These are phyloP conservation scores for Cetraspora pellucida DNA, from an alignment of 192 early-diverging fungal species.

Conservation along the genomic window DNA sequence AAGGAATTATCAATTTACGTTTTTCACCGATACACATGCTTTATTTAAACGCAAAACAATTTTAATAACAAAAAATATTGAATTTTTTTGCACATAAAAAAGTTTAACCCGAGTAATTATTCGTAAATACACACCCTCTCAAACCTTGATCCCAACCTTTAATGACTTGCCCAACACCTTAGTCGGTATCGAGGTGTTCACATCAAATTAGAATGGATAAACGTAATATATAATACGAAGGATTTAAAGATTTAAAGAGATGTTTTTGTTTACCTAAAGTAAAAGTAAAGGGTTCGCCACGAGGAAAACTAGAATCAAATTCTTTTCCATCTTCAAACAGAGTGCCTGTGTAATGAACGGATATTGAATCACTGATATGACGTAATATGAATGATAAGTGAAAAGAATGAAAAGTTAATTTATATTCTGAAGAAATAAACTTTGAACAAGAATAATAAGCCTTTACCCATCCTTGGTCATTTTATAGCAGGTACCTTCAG, in stretches of 20 bases:
- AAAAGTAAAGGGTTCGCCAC: conserved; percentile 71
- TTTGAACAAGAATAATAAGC: neutral
- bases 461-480: conserved; percentile 26
- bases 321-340: conserved; percentile 62
- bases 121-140: conserved; percentile 39
- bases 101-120: neutral
- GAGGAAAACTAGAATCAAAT: conserved; percentile 74
- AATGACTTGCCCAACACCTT: conserved; percentile 65
- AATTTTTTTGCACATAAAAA: neutral
- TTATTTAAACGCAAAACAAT: neutral
- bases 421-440: neutral
- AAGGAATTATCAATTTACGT: conserved; percentile 71
- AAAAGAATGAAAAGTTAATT: neutral
- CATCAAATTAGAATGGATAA: neutral
- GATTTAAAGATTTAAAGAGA: neutral
- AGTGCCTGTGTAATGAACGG: conserved; percentile 80
- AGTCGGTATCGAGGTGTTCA: neutral
- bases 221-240: neutral
- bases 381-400: neutral
- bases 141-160: conserved; percentile 84
- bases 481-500: conserved; percentile 24
- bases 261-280: conserved; percentile 54
- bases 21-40: conserved; percentile 85
- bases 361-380: conserved; percentile 56
- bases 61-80: neutral